phyloP scores from a whole-genome alignment of 2,329 filamentous ascomycete genomes.

The Metarhizium rileyi region DNA sequence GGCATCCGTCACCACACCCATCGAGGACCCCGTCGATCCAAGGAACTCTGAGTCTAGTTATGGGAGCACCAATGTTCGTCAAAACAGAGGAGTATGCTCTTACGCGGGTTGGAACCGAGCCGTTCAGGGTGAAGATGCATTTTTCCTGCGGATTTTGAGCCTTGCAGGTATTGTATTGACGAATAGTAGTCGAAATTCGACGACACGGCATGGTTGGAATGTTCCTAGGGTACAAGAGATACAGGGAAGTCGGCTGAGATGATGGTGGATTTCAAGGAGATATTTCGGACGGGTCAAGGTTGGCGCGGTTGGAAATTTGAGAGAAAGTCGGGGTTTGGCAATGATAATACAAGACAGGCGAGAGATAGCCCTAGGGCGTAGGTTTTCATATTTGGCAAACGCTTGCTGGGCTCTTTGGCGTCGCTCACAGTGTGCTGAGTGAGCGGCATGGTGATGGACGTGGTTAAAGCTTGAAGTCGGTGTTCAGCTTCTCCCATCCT shows the following conservation, averaged over 20 bases:
- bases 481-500: conserved; percentile 62
- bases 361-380: background rate
- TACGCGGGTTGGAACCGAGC: conserved; percentile 1
- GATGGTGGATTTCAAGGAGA: conserved; percentile 2
- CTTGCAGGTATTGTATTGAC: background rate
- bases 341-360: background rate
- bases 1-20: background rate
- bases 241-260: background rate
- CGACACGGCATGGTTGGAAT: background rate
- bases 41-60: too few species aligned
- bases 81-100: conserved; percentile 2
- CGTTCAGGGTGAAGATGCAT: background rate
- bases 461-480: conserved; percentile 63
- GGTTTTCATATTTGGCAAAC: background rate
- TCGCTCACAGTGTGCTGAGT: background rate
- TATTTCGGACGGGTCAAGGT: background rate
- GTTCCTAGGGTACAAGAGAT: background rate
- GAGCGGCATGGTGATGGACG: too few species aligned
- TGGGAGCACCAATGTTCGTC: background rate
- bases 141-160: background rate
- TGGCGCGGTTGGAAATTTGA: conserved; percentile 1
- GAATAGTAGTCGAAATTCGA: background rate
- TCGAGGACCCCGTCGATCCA: background rate
- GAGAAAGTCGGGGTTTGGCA: background rate
- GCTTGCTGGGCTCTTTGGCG: too few species aligned